A percentile compares a stretch with the other conserved stretches of the same genome.
Conservation (phyloP, 1,284 basidiomycete genomes). For the Moesziomyces parantarcticus region DNA sequence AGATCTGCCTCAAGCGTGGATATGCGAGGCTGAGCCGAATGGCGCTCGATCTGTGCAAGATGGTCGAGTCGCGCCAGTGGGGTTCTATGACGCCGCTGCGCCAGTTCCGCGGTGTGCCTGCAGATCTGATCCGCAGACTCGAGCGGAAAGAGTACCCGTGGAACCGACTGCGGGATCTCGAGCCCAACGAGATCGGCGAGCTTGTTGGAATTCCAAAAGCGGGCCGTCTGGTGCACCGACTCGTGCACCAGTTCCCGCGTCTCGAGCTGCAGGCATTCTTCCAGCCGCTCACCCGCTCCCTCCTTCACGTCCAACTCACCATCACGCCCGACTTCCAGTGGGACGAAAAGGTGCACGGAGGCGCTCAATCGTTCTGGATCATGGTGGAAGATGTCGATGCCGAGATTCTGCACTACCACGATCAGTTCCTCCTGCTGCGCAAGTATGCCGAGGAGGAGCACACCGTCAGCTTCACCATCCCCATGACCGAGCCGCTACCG, state of each 20-base stretch:
- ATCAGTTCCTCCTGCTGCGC: constrained; percentile 89
- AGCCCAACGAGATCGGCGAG: constrained; percentile 75
- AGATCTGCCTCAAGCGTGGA: constrained; percentile 97
- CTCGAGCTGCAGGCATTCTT: constrained; percentile 76
- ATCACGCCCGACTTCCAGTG: constrained; percentile 96
- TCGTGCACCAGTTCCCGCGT: constrained; percentile 96
- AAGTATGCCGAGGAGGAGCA: constrained; percentile 89
- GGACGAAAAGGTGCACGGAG: constrained; percentile 93
- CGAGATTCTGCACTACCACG: constrained; percentile 92
- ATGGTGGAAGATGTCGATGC: constrained; percentile 97
- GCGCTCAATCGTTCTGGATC: constrained; percentile 86
- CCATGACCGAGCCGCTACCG: constrained; percentile 95
- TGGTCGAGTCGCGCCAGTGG: constrained; percentile 85
- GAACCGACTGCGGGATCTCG: constrained; percentile 62
- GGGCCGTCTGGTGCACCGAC: constrained; percentile 88
- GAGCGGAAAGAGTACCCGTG: constrained; percentile 88
- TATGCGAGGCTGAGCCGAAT: constrained; percentile 94
- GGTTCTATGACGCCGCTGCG: constrained; percentile 95
- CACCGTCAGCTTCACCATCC: constrained; percentile 91
- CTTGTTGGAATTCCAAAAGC: constrained; percentile 88
- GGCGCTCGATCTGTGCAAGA: constrained; percentile 94
- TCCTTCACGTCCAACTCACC: constrained; percentile 64
- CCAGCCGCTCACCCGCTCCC: constrained; percentile 62
- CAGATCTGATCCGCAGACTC: constrained; percentile 89
- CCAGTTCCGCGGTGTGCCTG: constrained; percentile 88